A percentile compares a stretch with the other conserved stretches of the same genome.
Conservation (phyloP, 495 filamentous ascomycete species). For the Tetracladium setigerum region DNA sequence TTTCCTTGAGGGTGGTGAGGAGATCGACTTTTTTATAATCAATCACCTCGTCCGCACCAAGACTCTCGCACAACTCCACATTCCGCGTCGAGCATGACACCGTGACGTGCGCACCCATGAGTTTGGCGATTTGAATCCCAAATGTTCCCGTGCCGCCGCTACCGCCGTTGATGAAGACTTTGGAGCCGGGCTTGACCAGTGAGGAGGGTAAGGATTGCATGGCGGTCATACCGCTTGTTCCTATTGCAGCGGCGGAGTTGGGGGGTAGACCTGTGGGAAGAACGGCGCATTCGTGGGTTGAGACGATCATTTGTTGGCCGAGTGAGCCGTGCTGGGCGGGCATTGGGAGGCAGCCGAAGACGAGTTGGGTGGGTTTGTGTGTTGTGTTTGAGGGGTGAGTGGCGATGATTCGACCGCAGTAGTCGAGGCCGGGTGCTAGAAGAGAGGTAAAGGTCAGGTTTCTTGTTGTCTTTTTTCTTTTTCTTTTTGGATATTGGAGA, state of each 20-base stretch:
- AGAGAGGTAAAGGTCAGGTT: too few species aligned
- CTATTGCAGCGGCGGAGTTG: slow-evolving; percentile 43
- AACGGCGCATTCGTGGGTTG: slow-evolving; percentile 17
- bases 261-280: slow-evolving; percentile 45
- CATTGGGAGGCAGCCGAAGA: slow-evolving; percentile 40
- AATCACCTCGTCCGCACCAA: slow-evolving; percentile 63
- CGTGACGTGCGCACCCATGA: slow-evolving; percentile 55
- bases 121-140: slow-evolving; percentile 60
- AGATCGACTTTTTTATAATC: slow-evolving; percentile 57
- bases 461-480: too few species aligned
- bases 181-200: slow-evolving; percentile 42
- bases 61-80: slow-evolving; percentile 41
- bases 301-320: slow-evolving; percentile 40
- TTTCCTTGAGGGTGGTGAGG: slow-evolving; percentile 34
- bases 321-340: slow-evolving; percentile 40
- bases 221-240: slow-evolving; percentile 49
- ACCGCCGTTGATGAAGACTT: slow-evolving; percentile 62
- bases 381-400: slow-evolving; percentile 15
- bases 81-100: slow-evolving; percentile 52
- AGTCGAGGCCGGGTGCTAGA: slow-evolving; percentile 51
- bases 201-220: slow-evolving; percentile 48
- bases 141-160: slow-evolving; percentile 56
- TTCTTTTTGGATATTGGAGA: too few species aligned
- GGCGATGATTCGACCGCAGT: slow-evolving; percentile 48
- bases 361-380: slow-evolving; percentile 42